phyloP scores from a whole-genome alignment of 179 eudicot genomes.

The Silene vulgaris region DNA sequence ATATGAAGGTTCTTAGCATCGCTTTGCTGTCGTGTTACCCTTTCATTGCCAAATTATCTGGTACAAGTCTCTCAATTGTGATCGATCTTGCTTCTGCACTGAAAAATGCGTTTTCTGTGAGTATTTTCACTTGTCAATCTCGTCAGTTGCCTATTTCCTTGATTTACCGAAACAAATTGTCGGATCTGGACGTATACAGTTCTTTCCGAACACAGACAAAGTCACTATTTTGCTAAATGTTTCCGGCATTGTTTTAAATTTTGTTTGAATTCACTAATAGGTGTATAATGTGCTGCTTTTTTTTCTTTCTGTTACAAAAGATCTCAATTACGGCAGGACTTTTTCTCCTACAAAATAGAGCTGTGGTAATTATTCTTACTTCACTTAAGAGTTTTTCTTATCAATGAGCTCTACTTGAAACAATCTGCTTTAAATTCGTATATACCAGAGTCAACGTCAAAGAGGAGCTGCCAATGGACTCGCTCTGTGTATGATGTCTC shows the following conservation, averaged over 20 bases:
- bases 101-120: slow-evolving; percentile 64
- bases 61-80: slow-evolving; percentile 38
- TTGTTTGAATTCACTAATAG: neutral
- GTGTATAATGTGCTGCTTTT: no score
- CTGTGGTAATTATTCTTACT: slow-evolving; percentile 47
- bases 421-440: neutral
- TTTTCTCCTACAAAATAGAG: slow-evolving; percentile 61
- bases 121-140: slow-evolving; percentile 15
- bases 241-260: neutral
- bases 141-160: no score
- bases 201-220: no score
- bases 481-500: slow-evolving; percentile 51
- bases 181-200: no score
- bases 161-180: no score
- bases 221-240: neutral
- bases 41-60: slow-evolving; percentile 51
- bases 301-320: slow-evolving; percentile 27
- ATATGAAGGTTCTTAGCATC: slow-evolving; percentile 45
- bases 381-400: neutral
- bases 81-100: slow-evolving; percentile 53
- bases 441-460: slow-evolving; percentile 49
- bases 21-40: slow-evolving; percentile 57
- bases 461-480: slow-evolving; percentile 79
- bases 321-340: slow-evolving; percentile 53
- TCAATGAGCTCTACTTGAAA: neutral